phyloP scores from a whole-genome alignment of 108 stramenopile species.

The Aureococcus anophagefferens region DNA sequence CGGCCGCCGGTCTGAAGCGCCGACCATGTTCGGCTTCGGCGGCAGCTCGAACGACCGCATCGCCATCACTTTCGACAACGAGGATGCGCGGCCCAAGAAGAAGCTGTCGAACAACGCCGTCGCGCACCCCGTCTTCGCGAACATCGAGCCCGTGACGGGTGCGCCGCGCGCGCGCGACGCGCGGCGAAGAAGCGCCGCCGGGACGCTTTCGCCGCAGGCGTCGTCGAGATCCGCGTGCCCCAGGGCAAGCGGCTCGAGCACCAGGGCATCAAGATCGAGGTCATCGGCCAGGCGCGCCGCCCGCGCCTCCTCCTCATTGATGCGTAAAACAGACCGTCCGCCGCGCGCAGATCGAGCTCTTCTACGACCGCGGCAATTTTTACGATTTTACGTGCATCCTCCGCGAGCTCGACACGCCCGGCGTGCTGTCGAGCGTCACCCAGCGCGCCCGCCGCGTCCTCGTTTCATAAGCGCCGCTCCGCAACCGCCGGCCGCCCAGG shows the following conservation, averaged over 20 bases:
- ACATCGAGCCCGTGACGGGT: background rate
- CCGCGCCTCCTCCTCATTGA: too few relatives aligned
- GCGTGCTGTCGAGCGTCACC: constrained; percentile 70
- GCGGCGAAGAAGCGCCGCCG: too few relatives aligned
- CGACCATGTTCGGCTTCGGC: background rate
- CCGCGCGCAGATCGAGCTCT: constrained; percentile 81
- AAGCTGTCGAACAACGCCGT: background rate
- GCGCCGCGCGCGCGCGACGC: too few relatives aligned
- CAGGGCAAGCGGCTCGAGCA: constrained; percentile 93
- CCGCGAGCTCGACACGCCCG: constrained; percentile 83
- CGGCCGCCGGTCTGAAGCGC: too few relatives aligned
- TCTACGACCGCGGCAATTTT: constrained; percentile 43
- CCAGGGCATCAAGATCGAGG: constrained; percentile 87
- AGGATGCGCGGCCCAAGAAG: background rate
- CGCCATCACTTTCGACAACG: background rate
- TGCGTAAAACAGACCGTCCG: too few relatives aligned
- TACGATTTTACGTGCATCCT: constrained; percentile 89
- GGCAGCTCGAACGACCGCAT: background rate
- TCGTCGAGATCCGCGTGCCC: constrained; percentile 66
- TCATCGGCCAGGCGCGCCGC: constrained; percentile 89
- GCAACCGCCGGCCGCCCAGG: too few relatives aligned
- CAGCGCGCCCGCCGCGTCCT: constrained; percentile 26
- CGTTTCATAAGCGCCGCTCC: background rate
- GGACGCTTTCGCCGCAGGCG: too few relatives aligned
- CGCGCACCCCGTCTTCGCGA: background rate